phyloP scores from a whole-genome alignment of 1,284 basidiomycete genomes.

The Ustilago xerochloae region DNA sequence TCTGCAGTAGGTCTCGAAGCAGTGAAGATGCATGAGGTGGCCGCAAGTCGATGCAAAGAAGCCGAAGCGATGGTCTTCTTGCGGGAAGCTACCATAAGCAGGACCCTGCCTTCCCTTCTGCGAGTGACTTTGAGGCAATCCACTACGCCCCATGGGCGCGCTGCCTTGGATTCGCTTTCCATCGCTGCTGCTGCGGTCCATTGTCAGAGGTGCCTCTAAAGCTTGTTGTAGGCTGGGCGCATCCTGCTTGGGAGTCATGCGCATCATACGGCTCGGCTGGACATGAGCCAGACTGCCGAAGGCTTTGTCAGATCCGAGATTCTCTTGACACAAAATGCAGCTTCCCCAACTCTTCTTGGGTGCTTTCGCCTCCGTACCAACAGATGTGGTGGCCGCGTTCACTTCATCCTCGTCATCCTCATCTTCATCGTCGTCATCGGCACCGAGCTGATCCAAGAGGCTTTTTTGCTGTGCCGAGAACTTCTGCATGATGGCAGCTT shows the following conservation, averaged over 20 bases:
- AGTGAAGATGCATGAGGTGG: conserved; percentile 96
- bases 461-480: conserved; percentile 66
- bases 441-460: conserved; percentile 60
- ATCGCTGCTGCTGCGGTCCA: conserved; percentile 57
- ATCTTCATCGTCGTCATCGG: conserved; percentile 58
- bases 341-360: conserved; percentile 73
- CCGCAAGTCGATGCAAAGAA: conserved; percentile 90
- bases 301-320: conserved; percentile 78
- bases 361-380: conserved; percentile 19
- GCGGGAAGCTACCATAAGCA: conserved; percentile 68
- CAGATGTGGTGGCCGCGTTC: conserved; percentile 24
- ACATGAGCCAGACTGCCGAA: conserved; percentile 91
- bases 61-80: conserved; percentile 71
- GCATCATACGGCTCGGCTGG: conserved; percentile 86
- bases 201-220: conserved; percentile 72
- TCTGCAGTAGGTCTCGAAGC: conserved; percentile 88
- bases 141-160: conserved; percentile 28
- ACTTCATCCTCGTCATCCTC: conserved; percentile 48
- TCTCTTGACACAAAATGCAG: conserved; percentile 98
- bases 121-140: conserved; percentile 5
- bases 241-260: conserved; percentile 79
- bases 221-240: conserved; percentile 78
- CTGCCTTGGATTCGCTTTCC: conserved; percentile 52
- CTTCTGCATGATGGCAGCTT: conserved; percentile 66
- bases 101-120: conserved; percentile 20